Base-by-base conservation (phyloP, 108 stramenopile genomes). In the Nitzschia sp. region DNA sequence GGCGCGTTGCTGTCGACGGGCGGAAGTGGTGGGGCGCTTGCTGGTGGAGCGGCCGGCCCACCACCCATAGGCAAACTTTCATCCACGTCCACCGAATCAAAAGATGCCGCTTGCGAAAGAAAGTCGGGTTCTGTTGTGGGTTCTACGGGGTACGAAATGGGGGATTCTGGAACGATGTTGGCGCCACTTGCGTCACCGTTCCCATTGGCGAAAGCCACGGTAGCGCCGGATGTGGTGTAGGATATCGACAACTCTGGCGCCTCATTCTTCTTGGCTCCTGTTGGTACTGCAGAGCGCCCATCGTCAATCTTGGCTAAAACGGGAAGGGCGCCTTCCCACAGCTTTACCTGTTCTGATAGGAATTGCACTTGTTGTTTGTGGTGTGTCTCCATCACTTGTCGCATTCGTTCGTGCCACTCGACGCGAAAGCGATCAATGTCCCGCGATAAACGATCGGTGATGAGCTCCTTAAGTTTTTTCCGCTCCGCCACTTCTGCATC, bases 341-440 rank as follows among this genome's bases (percentile, higher is more conserved):
- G 55, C 22, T 63, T 68, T 22, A 29, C 15, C 22, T 78, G 65
- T 15, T 45, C 41, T 32, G 66, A 36, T 28, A 71, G 26, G 28
- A 56, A 72, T 22, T 64, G 22, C 19, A 66, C 61, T 32, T 78
- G 71, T 41, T 57, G 46, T 26, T 58, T 67, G 54, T 78, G 77
- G 64, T 55, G 72, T 23, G 15, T 33, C 19, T 78, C 58, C 52
- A 78, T 28, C 17, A 71, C 45, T 36, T 58, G 33, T 11, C 61
- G 56, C 77, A 78, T 78, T 19, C 69, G 45, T 48, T 72, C 60
- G 54, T 78, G 77, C 45, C 57, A 78, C 35, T 72, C 66, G 22
- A 68, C 56, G 4, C 69, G 69, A 47, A 78, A 78, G 28, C 77
- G 65, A 6, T 72, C 71, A 21, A 64, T 56, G 19, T 78, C 77